These are phyloP conservation scores for Allomyces macrogynus DNA, from an alignment of 192 early-diverging fungal species.

Conservation along the genomic window DNA sequence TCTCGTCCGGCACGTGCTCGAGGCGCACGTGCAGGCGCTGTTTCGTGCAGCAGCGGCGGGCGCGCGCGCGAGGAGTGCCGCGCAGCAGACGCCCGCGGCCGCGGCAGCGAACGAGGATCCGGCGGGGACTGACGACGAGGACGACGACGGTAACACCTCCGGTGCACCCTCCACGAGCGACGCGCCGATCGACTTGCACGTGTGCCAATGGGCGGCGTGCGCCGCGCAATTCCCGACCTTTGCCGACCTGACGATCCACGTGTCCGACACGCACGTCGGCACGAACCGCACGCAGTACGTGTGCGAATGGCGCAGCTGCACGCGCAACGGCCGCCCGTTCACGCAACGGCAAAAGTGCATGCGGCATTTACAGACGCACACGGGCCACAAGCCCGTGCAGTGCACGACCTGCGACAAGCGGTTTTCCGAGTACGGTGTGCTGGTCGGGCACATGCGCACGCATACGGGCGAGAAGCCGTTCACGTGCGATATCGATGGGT, in stretches of 20 bases:
- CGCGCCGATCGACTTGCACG: slow-evolving; percentile 18
- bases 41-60: background rate
- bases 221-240: slow-evolving; percentile 29
- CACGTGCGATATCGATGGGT: slow-evolving; percentile 38
- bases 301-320: slow-evolving; percentile 28
- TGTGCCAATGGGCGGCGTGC: slow-evolving; percentile 55
- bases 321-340: slow-evolving; percentile 23
- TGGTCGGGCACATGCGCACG: slow-evolving; percentile 55
- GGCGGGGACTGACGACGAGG: no score
- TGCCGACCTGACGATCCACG: slow-evolving; percentile 39
- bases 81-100: no score
- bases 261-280: slow-evolving; percentile 43
- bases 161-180: no score
- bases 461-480: slow-evolving; percentile 61
- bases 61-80: no score
- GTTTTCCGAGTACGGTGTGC: slow-evolving; percentile 58
- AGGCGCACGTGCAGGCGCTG: slow-evolving; percentile 12
- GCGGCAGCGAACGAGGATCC: no score
- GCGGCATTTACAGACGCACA: slow-evolving; percentile 72
- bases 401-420: slow-evolving; percentile 54
- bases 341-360: slow-evolving; percentile 37
- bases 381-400: slow-evolving; percentile 59
- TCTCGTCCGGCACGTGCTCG: slow-evolving; percentile 14
- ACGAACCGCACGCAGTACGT: slow-evolving; percentile 29
- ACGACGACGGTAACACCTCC: no score